A percentile compares a stretch with the other conserved stretches of the same genome.
Conservation (phyloP, 345 rosid species). For the Ricinus communis region DNA sequence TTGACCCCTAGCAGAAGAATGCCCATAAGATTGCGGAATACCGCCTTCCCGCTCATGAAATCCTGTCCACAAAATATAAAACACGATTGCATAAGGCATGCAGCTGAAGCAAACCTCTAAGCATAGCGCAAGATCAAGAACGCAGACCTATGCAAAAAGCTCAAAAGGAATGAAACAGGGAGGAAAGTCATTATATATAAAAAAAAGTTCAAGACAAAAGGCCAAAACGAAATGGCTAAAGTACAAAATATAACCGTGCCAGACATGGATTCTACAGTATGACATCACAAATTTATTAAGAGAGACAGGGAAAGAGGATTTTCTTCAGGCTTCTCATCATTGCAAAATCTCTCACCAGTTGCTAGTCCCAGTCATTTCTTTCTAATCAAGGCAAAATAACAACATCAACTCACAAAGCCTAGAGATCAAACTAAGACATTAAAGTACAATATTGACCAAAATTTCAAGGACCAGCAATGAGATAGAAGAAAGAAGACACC, state of each 20-base stretch:
- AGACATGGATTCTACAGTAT: neutral
- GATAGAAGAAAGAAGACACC: neutral
- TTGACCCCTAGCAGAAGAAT: conserved; percentile 83
- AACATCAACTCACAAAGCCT: neutral
- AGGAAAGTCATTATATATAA: neutral
- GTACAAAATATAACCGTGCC: neutral
- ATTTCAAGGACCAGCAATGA: neutral
- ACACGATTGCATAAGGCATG: neutral
- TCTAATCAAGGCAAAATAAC: too few species aligned
- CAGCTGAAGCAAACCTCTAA: neutral
- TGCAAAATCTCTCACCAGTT: neutral
- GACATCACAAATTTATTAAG: neutral
- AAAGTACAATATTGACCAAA: neutral
- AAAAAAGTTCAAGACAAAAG: too few species aligned
- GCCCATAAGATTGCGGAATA: conserved; percentile 80
- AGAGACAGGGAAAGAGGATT: neutral
- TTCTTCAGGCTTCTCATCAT: neutral
- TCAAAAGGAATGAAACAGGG: neutral
- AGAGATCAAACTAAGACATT: neutral
- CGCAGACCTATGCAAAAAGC: neutral
- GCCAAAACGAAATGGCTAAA: neutral
- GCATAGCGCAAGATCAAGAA: neutral
- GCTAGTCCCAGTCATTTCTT: too few species aligned
- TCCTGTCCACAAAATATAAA: conserved; percentile 48
- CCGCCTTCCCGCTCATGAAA: conserved; percentile 96